Base-by-base conservation (phyloP, 2,329 filamentous ascomycete genomes). In the Microsporum canis region DNA sequence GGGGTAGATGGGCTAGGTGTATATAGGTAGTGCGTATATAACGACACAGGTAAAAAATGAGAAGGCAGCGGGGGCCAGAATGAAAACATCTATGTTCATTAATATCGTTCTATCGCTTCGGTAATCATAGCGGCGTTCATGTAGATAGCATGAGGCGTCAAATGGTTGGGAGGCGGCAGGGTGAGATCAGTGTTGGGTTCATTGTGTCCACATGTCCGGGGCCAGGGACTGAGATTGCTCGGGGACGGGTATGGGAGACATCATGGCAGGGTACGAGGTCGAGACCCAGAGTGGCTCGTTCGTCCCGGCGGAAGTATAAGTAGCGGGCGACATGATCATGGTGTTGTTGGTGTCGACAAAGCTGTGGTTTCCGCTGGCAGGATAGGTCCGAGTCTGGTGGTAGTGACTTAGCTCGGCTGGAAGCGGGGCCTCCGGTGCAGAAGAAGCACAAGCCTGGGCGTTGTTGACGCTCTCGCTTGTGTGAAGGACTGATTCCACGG, bases 251-350 rank as follows among this genome's bases (percentile, higher is more conserved):
- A 49, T 31, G 45, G 45, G 45, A 14, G 45, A 49, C 45, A 49
- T 49, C 45, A 49, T 49, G 29, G 57, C 23, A 38, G 62, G 60
- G 14, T 58, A 62, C 41, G 60, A 33, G 12, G 57, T 47, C 5
- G 62, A 58, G 27, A 63, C 58, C 62, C 62, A 63, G 17, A 63
- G 57, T 2, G 62, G 58, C 5, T 63, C 60, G 31, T 33, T 60
- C 8, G 60, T n/a, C 33, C 55, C 58, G 7, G 62, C 36, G 8
- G 58, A 55, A 1, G 62, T 63, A 45, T 60, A 60, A 1, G 56
- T 27, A 34, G 6, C 23, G 17, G 39, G 23, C 10, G 45, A 34
- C 27, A 58, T 45, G 7, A 63, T 23, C 3, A 60, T 60, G 23
- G 47, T 3, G 41, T 47, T 58, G 38, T 58, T 56, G 27, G 57